Evolutionary conservation across 2,329 filamentous ascomycete genomes (phyloP).

Genomic region (Nemania diffusa): DNA sequence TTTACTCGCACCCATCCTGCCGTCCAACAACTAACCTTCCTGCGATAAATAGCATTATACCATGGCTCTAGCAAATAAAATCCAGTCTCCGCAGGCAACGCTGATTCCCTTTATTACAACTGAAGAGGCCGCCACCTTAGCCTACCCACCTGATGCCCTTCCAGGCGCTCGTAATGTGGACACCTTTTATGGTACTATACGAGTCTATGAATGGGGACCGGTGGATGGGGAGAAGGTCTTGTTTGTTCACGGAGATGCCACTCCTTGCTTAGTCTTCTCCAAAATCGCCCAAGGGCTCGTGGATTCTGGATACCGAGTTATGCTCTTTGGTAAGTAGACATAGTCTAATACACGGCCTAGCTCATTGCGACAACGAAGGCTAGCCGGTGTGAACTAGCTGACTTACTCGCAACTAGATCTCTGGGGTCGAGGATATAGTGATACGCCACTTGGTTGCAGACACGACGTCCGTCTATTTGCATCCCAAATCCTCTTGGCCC

Average conservation of each 20-base stretch:
- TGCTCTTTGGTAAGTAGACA: conserved; percentile 45
- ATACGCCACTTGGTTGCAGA: conserved; percentile 39
- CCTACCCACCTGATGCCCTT: conserved; percentile 46
- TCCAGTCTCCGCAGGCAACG: conserved; percentile 45
- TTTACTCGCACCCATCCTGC: no score
- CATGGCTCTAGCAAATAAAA: conserved; percentile 35
- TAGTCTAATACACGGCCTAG: background rate
- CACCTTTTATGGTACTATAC: conserved; percentile 47
- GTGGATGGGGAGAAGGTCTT: conserved; percentile 45
- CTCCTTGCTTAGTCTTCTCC: conserved; percentile 41
- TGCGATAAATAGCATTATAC: background rate
- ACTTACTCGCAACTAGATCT: conserved; percentile 35
- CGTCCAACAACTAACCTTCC: background rate
- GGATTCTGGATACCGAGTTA: conserved; percentile 45
- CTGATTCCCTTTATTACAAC: conserved; percentile 45
- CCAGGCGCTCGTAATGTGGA: conserved; percentile 48
- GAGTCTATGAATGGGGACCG: conserved; percentile 50
- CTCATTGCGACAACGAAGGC: background rate
- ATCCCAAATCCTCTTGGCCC: conserved; percentile 35
- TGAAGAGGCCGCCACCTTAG: conserved; percentile 39
- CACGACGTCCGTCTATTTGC: conserved; percentile 40
- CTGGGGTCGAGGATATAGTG: conserved; percentile 46
- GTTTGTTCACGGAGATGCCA: conserved; percentile 48
- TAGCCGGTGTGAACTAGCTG: background rate
- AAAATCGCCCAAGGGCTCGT: conserved; percentile 45